Base-by-base conservation (phyloP, 306 rosid species). In the Erythrophleum fordii region DNA sequence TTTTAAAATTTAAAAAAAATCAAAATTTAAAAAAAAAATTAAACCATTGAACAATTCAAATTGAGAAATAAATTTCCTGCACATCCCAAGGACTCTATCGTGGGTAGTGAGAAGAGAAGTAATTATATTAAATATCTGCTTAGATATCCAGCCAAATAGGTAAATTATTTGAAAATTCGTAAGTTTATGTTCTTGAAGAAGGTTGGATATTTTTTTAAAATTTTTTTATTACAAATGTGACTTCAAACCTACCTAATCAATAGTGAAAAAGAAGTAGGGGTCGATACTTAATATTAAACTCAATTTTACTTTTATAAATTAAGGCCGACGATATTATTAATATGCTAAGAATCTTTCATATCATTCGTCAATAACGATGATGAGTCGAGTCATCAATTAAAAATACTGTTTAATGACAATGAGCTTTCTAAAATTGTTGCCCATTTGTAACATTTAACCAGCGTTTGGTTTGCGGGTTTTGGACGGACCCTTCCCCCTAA, bases 291-390 rank as follows among this genome's bases (percentile, higher is more conserved):
- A 58, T 10, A 58, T 13, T 25, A 3, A 22, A 11, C 34, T 22
- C 28, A 10, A 23, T 58, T 11, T 58, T 4, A 22, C 6, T 4
- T 11, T 58, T 23, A 29, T 11, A 23, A 58, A 58, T 22, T 25
- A 11, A 10, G 13, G 29, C 61, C 28, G 61, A 46, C 5, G 18
- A 11, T 44, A 44, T 13, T 14, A 46, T 46, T 2, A 14, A 51
- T 11, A 51, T 61, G 75, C 37, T 51, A 72, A 80, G 44, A 74
- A 68, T 55, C n/a, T 44, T 23, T 70, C 10, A 37, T 44, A 10
- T 82, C 64, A 14, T 60, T 11, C 75, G 20, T 56, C 23, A 75
- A 69, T 34, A 71, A 61, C 52, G 79, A 52, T 73, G 45, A 58
- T 46, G 8, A 8, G 18, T 22, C 22, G 46, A 39, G 18, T 49